phyloP scores from a whole-genome alignment of 2,329 filamentous ascomycete species.

The Epichloe baconii region DNA sequence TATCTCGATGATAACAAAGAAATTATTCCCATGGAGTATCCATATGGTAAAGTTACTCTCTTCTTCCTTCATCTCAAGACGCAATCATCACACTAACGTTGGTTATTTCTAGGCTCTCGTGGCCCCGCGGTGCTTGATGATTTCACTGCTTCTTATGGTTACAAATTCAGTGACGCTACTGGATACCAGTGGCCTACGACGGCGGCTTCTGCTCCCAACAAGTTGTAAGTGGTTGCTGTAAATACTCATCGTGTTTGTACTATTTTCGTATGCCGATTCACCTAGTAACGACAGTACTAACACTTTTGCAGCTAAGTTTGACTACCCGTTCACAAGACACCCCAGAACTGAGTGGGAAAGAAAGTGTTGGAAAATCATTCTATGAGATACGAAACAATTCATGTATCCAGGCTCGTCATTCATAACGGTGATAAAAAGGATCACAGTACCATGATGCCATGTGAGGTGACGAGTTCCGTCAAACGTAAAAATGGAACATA shows the following conservation, averaged over 20 bases:
- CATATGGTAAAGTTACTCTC: conserved; percentile 61
- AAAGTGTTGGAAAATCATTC: not conserved
- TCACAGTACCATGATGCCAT: not conserved
- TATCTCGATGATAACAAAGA: conserved; percentile 99
- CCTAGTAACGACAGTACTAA: not conserved
- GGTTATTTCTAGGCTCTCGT: conserved; percentile 65
- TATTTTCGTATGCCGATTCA: not conserved
- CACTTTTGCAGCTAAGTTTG: not conserved
- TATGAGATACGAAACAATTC: not conserved
- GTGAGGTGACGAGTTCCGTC: not conserved
- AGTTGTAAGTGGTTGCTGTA: conserved; percentile 50
- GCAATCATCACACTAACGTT: not conserved
- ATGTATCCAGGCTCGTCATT: not conserved
- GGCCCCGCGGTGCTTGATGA: conserved; percentile 93
- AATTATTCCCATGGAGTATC: conserved; percentile 98
- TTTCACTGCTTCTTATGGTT: conserved; percentile 95
- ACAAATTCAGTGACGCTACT: conserved; percentile 95
- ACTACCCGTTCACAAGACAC: not conserved
- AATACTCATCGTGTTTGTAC: conserved; percentile 7
- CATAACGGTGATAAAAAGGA: not conserved
- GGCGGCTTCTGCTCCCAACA: conserved; percentile 52
- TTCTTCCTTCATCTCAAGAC: not conserved
- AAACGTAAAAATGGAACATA: not conserved
- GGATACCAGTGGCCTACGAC: conserved; percentile 92
- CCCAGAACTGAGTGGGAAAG: not conserved